Evolutionary conservation across 164 flowering plant species (phyloP).

Genomic region (Umbilicus rupestris): DNA sequence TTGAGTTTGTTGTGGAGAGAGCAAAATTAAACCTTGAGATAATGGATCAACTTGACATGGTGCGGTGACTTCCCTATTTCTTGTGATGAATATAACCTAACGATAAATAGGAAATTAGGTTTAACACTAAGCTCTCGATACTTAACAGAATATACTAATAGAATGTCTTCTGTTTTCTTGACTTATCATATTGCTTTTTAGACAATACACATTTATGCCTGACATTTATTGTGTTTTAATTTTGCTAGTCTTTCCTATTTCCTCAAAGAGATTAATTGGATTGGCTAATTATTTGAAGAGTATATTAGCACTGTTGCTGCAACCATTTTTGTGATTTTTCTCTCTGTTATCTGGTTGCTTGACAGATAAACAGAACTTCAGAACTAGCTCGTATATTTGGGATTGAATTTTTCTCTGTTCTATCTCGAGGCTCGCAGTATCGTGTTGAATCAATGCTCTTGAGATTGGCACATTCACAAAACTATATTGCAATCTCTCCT

Average conservation of each 20-base stretch:
- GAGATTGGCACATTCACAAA: constrained; percentile 89
- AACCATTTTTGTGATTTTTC: not conserved
- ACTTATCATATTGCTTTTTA: not conserved
- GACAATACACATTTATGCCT: not conserved
- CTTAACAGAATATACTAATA: not conserved
- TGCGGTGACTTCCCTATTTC: constrained; percentile 9
- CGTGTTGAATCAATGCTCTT: constrained; percentile 97
- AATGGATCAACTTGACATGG: constrained; percentile 84
- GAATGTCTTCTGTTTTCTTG: not conserved
- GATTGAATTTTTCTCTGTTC: constrained; percentile 95
- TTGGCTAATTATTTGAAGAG: too few species aligned
- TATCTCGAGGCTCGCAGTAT: constrained; percentile 95
- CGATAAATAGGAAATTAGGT: not conserved
- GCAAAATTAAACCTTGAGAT: constrained; percentile 82
- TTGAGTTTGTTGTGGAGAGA: constrained; percentile 53
- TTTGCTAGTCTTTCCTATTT: not conserved
- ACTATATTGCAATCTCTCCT: constrained; percentile 86
- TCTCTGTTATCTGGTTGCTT: constrained; percentile 7
- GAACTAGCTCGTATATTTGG: constrained; percentile 99
- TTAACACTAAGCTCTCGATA: not conserved
- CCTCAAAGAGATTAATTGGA: too few species aligned
- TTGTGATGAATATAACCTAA: not conserved
- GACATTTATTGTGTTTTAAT: not conserved
- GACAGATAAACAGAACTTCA: constrained; percentile 88
- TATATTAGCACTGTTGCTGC: too few species aligned